phyloP scores from a whole-genome alignment of 2,329 filamentous ascomycete species.

The Penicillium sumatraense region DNA sequence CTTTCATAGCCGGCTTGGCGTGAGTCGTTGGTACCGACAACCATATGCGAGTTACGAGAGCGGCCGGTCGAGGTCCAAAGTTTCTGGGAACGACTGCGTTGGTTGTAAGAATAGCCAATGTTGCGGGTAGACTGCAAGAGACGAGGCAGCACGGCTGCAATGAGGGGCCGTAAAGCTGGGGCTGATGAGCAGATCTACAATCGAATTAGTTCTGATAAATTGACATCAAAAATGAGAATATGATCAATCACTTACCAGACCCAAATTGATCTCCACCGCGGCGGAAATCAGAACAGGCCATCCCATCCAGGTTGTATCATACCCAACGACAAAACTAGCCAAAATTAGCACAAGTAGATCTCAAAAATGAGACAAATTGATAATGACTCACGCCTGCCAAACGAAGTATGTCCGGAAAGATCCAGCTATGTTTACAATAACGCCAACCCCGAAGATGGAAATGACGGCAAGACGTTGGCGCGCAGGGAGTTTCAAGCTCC shows the following conservation, averaged over 20 bases:
- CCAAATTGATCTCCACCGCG: conserved; percentile 39
- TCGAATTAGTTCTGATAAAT: neutral
- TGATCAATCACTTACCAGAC: conserved; percentile 33
- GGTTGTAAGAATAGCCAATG: conserved; percentile 22
- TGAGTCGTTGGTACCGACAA: conserved; percentile 3
- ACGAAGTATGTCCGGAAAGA: neutral
- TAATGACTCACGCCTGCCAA: neutral
- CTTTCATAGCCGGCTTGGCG: conserved; percentile 22
- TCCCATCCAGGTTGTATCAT: conserved; percentile 40
- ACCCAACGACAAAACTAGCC: conserved; percentile 37
- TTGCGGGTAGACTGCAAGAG: conserved; percentile 34
- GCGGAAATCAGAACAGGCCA: conserved; percentile 40
- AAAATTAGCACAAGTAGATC: conserved; percentile 20
- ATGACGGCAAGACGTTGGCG: conserved; percentile 44
- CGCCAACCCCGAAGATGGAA: conserved; percentile 43
- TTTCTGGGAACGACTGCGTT: conserved; percentile 24
- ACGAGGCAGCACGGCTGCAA: conserved; percentile 37
- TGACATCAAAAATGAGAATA: neutral
- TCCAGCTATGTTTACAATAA: conserved; percentile 22
- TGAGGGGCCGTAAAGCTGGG: conserved; percentile 40
- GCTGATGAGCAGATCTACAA: conserved; percentile 43
- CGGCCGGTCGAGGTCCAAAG: conserved; percentile 27
- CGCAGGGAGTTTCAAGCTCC: conserved; percentile 42
- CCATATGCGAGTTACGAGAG: conserved; percentile 26
- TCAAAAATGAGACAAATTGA: neutral